These are phyloP conservation scores for Eucalyptus albens DNA, from an alignment of 345 rosid species.

Conservation along the genomic window DNA sequence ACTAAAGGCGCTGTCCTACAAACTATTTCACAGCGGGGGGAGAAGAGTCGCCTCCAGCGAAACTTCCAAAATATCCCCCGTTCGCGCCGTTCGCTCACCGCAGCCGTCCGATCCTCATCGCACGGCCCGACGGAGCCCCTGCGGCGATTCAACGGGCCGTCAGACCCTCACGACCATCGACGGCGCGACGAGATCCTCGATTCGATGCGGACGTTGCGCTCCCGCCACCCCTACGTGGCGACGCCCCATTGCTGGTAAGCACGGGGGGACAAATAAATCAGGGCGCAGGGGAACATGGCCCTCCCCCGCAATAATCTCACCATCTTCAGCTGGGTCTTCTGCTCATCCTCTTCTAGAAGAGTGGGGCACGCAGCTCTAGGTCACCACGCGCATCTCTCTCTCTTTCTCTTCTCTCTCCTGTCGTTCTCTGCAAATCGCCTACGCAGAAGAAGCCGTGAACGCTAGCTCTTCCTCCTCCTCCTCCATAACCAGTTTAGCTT, in stretches of 20 bases:
- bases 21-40: neutral
- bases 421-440: neutral
- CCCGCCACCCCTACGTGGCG: neutral
- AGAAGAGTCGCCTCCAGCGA: neutral
- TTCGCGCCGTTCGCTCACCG: neutral
- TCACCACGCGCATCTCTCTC: conserved; percentile 10
- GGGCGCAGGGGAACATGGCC: neutral
- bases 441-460: neutral
- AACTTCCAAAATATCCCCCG: neutral
- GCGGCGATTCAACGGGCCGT: neutral
- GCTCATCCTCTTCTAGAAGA: neutral
- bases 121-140: neutral
- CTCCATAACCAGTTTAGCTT: neutral
- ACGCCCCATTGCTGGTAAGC: neutral
- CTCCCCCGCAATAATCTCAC: neutral
- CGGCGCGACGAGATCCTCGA: neutral
- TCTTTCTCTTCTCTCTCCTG: neutral
- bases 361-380: conserved; percentile 20
- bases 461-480: neutral
- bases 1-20: neutral
- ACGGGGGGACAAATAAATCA: neutral
- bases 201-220: neutral
- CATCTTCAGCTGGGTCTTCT: neutral
- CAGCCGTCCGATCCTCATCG: neutral
- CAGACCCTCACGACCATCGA: neutral